A percentile compares a stretch with the other conserved stretches of the same genome.
These are phyloP conservation scores for Aspergillus tubingensis DNA, from an alignment of 2,329 filamentous ascomycete species.

Conservation along the genomic window DNA sequence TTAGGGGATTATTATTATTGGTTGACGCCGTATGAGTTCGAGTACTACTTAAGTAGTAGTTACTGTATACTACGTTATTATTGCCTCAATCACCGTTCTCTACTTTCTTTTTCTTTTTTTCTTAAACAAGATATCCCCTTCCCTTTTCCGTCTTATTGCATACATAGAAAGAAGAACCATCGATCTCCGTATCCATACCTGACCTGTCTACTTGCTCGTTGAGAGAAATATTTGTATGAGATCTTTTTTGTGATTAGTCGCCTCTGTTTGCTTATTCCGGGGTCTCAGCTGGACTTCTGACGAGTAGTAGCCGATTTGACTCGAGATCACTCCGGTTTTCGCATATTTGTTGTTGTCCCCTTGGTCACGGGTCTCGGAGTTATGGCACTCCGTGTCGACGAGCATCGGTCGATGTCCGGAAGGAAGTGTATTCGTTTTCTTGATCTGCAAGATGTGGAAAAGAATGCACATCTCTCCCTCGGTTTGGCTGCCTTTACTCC, in stretches of 20 bases:
- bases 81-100: conserved; percentile 1
- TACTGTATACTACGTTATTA: conserved; percentile 9
- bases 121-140: not conserved
- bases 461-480: not conserved
- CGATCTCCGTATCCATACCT: conserved; percentile 5
- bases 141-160: not conserved
- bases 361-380: conserved; percentile 12
- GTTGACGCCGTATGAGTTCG: not conserved
- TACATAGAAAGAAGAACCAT: not conserved
- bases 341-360: not conserved
- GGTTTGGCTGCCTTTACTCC: not conserved
- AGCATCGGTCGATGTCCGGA: not conserved
- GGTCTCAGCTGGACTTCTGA: conserved; percentile 3
- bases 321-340: not conserved
- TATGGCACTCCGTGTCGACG: conserved; percentile 11
- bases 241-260: conserved; percentile 6
- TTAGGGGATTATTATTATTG: not conserved
- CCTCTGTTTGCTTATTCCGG: conserved; percentile 11
- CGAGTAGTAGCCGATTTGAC: not conserved
- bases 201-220: not conserved
- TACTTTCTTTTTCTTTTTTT: conserved; percentile 5
- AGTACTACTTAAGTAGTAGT: no score
- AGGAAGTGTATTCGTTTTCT: not conserved
- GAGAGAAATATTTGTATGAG: not conserved
- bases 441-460: not conserved